Conservation (phyloP, 2,329 filamentous ascomycete genomes). For the Nectriaceae sp. region DNA sequence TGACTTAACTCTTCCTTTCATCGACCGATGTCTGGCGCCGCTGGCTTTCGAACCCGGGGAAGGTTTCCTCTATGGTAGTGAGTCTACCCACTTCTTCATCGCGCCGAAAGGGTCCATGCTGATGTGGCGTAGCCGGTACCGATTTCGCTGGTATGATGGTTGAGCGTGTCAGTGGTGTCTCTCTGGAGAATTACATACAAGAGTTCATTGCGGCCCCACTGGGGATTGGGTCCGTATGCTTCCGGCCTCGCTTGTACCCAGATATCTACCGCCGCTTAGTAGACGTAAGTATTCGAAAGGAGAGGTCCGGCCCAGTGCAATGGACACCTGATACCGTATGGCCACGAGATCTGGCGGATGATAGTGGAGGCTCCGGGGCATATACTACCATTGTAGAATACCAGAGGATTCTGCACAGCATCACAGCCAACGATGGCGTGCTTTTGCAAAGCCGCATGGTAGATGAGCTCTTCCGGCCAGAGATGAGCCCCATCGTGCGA, state of each 20-base stretch:
- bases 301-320: background rate
- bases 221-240: background rate
- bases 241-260: background rate
- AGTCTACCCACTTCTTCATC: background rate
- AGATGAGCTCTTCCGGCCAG: background rate
- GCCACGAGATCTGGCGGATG: background rate
- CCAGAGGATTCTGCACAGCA: background rate
- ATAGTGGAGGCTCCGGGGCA: background rate
- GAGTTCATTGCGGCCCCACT: background rate
- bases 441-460: background rate
- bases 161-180: background rate
- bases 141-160: background rate
- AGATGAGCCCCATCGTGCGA: background rate
- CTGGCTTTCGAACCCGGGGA: background rate
- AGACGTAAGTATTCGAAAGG: background rate
- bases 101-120: background rate
- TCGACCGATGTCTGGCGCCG: background rate
- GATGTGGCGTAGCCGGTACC: background rate
- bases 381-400: background rate
- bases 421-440: background rate
- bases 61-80: background rate
- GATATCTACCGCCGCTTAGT: background rate
- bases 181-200: background rate
- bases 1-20: background rate
- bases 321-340: background rate